phyloP scores from a whole-genome alignment of 2,329 filamentous ascomycete species.

The Cytospora leucostoma region DNA sequence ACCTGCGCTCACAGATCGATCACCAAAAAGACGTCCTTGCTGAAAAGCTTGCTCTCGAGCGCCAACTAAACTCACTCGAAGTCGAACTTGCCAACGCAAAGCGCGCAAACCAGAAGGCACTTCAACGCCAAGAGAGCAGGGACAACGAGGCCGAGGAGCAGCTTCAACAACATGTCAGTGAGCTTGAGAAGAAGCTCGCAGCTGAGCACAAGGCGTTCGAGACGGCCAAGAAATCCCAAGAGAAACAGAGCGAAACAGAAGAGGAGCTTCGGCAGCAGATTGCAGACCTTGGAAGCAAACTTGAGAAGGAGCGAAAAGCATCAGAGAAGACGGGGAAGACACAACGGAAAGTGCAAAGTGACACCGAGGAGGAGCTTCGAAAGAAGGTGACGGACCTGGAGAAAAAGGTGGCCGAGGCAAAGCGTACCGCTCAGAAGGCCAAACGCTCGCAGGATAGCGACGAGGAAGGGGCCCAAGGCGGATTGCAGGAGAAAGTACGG shows the following conservation, averaged over 20 bases:
- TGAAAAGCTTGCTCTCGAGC: conserved; percentile 79
- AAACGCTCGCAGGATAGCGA: conserved; percentile 35
- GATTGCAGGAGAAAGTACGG: conserved; percentile 35
- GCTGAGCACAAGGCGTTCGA: conserved; percentile 9
- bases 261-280: conserved; percentile 23
- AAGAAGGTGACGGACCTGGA: conserved; percentile 41
- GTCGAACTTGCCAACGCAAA: conserved; percentile 82
- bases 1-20: conserved; percentile 55
- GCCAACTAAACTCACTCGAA: conserved; percentile 74
- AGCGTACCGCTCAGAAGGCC: conserved; percentile 36
- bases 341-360: conserved; percentile 36
- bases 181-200: conserved; percentile 35
- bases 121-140: conserved; percentile 30
- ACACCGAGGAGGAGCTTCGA: conserved; percentile 46
- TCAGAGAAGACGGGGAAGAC: conserved; percentile 35
- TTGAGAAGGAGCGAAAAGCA: conserved; percentile 57
- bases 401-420: conserved; percentile 30
- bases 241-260: conserved; percentile 35
- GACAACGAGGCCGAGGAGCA: conserved; percentile 47
- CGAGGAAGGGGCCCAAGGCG: conserved; percentile 38
- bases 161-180: conserved; percentile 39
- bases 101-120: conserved; percentile 38
- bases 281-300: conserved; percentile 50
- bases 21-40: conserved; percentile 69
- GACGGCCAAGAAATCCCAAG: conserved; percentile 37